phyloP scores from a whole-genome alignment of 257 asterid species.

The Lycium barbarum region DNA sequence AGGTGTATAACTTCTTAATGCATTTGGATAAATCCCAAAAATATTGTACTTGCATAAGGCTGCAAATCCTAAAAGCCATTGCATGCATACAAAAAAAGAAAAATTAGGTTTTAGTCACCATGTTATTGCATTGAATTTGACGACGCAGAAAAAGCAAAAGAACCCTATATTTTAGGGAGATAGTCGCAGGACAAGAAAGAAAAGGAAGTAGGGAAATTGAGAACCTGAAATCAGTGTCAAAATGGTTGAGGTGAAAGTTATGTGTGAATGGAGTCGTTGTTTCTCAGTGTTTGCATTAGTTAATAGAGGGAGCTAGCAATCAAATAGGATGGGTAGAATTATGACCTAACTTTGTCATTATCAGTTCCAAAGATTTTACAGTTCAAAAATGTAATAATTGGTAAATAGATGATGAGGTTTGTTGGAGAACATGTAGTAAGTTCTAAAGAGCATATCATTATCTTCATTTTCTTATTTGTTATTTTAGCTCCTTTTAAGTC shows the following conservation, averaged over 20 bases:
- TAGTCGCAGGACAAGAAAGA: neutral
- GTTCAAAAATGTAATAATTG: neutral
- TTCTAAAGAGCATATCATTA: neutral
- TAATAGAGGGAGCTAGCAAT: neutral
- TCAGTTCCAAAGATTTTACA: neutral
- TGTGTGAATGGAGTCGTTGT: neutral
- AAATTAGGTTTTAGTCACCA: neutral
- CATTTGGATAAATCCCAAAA: neutral
- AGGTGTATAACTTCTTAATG: slow-evolving; percentile 7
- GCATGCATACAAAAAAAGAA: neutral
- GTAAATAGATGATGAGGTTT: neutral
- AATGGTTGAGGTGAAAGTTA: slow-evolving; percentile 5
- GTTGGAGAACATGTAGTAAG: neutral
- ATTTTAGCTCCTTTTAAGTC: neutral
- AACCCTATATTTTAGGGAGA: neutral
- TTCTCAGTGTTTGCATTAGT: neutral
- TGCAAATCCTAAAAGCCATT: neutral
- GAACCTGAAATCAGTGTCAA: slow-evolving; percentile 3
- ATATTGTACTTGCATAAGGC: neutral
- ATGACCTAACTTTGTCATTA: neutral
- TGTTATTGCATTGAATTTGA: neutral
- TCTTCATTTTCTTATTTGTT: slow-evolving; percentile 14
- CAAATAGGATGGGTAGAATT: neutral
- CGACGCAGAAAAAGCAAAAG: neutral
- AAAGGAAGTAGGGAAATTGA: slow-evolving; percentile 4